Conservation (phyloP, 2,329 filamentous ascomycete species). For the Escovopsis sp. region DNA sequence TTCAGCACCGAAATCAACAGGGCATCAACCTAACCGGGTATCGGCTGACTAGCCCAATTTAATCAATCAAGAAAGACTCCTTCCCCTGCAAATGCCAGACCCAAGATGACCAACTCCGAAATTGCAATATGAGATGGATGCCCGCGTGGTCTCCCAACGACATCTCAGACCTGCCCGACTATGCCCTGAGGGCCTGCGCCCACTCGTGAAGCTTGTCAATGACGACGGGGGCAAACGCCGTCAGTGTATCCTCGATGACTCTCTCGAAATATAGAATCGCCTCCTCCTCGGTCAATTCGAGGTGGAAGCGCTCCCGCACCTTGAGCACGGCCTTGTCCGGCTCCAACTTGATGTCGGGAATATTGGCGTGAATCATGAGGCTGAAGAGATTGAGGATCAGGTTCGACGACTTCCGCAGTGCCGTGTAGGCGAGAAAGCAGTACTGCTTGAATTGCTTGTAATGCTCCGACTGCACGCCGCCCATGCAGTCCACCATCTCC, state of each 20-base stretch:
- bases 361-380: constrained; percentile 94
- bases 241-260: constrained; percentile 80
- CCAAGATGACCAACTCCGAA: no score
- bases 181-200: constrained; percentile 81
- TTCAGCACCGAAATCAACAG: no score
- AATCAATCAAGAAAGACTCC: no score
- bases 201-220: constrained; percentile 92
- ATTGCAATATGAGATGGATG: no score
- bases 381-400: constrained; percentile 91
- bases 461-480: constrained; percentile 63
- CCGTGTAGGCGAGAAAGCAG: constrained; percentile 87
- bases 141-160: no score
- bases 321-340: constrained; percentile 90
- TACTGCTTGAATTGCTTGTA: constrained; percentile 89
- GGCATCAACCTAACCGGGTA: no score
- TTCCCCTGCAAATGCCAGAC: no score
- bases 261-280: constrained; percentile 77
- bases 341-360: constrained; percentile 85
- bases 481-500: constrained; percentile 99
- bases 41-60: no score
- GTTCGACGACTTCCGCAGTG: constrained; percentile 76
- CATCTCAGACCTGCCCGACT: constrained; percentile 6
- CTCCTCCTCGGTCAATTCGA: constrained; percentile 85
- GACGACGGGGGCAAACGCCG: constrained; percentile 79
- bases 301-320: constrained; percentile 84